These are phyloP conservation scores for Zymoseptoria pseudotritici DNA, from an alignment of 2,329 filamentous ascomycete species.

Conservation along the genomic window DNA sequence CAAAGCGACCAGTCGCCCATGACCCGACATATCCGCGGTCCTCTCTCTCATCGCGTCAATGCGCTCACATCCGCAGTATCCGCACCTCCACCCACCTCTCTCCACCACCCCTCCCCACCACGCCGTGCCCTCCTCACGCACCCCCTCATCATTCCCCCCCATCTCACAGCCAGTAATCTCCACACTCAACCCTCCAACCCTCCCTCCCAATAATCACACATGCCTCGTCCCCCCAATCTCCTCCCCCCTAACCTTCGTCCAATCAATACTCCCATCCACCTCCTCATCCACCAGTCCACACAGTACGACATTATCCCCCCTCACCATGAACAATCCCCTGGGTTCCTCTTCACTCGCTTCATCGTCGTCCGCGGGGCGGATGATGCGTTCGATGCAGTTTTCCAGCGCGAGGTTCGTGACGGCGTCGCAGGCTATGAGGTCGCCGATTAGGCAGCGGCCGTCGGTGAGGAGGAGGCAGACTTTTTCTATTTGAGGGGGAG, in stretches of 20 bases:
- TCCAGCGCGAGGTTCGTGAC: slow-evolving; percentile 86
- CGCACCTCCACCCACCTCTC: too few species aligned
- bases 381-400: slow-evolving; percentile 80
- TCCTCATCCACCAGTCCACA: slow-evolving; percentile 85
- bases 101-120: too few species aligned
- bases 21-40: too few species aligned
- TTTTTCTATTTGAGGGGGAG: slow-evolving; percentile 57
- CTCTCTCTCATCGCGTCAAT: too few species aligned
- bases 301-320: slow-evolving; percentile 89
- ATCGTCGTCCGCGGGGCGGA: slow-evolving; percentile 74
- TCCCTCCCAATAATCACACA: slow-evolving; percentile 10
- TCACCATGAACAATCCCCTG: slow-evolving; percentile 82
- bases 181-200: too few species aligned
- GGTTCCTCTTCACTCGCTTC: slow-evolving; percentile 74
- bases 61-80: too few species aligned
- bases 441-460: slow-evolving; percentile 70
- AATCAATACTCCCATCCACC: slow-evolving; percentile 84
- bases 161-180: too few species aligned
- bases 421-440: slow-evolving; percentile 77
- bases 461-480: slow-evolving; percentile 88
- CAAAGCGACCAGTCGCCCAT: too few species aligned
- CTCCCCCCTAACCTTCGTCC: slow-evolving; percentile 79
- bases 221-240: slow-evolving; percentile 74
- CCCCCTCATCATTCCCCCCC: too few species aligned
- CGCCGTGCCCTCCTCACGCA: too few species aligned